Percentiles rank a stretch among this genome's conserved stretches.
These are phyloP conservation scores for Warburgia ugandensis DNA, from an alignment of 164 flowering plant species.

Conservation along the genomic window DNA sequence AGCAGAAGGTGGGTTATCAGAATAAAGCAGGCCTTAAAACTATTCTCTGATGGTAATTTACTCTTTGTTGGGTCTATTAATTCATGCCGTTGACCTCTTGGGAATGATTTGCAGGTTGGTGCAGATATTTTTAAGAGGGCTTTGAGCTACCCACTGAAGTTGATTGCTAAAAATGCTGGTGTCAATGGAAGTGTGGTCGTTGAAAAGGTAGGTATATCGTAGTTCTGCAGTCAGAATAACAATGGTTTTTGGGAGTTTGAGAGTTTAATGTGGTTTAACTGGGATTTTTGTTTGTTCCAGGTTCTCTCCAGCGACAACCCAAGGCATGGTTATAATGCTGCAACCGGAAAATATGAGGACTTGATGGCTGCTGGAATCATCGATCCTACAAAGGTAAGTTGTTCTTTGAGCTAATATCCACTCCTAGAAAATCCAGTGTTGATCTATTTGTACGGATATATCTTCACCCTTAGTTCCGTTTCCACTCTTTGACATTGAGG, in stretches of 20 bases:
- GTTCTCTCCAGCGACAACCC: constrained; percentile 68
- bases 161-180: constrained; percentile 98
- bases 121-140: constrained; percentile 98
- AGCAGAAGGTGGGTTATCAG: constrained; percentile 57
- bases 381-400: constrained; percentile 85
- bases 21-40: no score
- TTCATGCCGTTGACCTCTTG: background rate
- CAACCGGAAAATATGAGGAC: constrained; percentile 90
- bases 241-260: no score
- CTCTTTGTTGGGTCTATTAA: background rate
- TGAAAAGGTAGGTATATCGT: constrained; percentile 65
- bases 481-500: no score
- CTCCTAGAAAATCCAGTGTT: no score
- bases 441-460: no score
- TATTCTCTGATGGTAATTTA: background rate
- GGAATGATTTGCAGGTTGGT: constrained; percentile 51
- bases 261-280: background rate
- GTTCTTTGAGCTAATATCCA: no score
- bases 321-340: constrained; percentile 86
- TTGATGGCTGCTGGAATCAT: constrained; percentile 93
- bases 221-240: no score
- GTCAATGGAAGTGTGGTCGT: constrained; percentile 97
- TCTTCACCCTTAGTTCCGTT: no score
- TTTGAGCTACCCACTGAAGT: constrained; percentile 79
- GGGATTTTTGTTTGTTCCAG: constrained; percentile 32